phyloP scores from a whole-genome alignment of 768 basidiomycete species.

The Dentipellis sp. region DNA sequence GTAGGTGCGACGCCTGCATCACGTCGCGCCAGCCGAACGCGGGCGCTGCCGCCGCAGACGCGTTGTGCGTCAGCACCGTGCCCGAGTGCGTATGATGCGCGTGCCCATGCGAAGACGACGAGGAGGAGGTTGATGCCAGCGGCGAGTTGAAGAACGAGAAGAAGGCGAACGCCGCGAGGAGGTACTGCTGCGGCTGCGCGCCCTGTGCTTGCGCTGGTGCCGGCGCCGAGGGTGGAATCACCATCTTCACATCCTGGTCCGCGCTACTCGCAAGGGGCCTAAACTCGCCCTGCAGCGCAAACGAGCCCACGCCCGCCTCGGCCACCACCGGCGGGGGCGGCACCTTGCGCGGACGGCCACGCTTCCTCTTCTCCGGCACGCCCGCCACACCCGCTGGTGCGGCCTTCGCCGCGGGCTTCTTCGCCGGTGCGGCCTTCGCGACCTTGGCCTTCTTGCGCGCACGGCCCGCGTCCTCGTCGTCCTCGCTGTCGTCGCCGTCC shows the following conservation, averaged over 20 bases:
- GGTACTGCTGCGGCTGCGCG: constrained; percentile 40
- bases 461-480: constrained; percentile 26
- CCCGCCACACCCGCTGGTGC: constrained; percentile 22
- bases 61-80: constrained; percentile 38
- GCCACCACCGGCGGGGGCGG: constrained; percentile 24
- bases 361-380: constrained; percentile 69
- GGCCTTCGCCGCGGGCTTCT: constrained; percentile 30
- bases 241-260: too few species aligned
- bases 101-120: constrained; percentile 15
- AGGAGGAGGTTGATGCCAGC: constrained; percentile 35
- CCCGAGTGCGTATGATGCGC: constrained; percentile 46
- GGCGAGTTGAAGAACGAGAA: constrained; percentile 84
- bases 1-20: constrained; percentile 56
- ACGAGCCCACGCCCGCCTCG: constrained; percentile 8
- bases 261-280: too few species aligned
- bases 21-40: constrained; percentile 41
- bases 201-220: constrained; percentile 6
- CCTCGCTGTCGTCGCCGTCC: constrained; percentile 32
- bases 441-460: constrained; percentile 60
- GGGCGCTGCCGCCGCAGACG: constrained; percentile 13
- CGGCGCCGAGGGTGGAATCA: too few species aligned
- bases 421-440: constrained; percentile 29
- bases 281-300: not conserved
- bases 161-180: constrained; percentile 74
- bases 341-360: constrained; percentile 74